Conservation (phyloP, 805 yeast genomes). For the Wickerhamiella allomyrinae region DNA sequence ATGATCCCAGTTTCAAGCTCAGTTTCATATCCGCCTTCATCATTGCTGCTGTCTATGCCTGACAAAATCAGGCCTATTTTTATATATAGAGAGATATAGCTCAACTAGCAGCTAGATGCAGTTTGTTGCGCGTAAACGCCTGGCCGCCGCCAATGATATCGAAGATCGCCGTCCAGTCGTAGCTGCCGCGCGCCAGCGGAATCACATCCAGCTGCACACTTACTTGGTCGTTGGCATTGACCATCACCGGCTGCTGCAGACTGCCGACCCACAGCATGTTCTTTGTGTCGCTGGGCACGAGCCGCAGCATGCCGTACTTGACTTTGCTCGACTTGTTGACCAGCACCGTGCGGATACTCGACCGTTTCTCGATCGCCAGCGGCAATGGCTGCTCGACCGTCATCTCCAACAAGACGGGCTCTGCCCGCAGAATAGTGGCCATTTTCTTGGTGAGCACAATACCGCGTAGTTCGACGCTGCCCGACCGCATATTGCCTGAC, state of each 20-base stretch:
- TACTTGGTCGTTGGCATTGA: slow-evolving; percentile 31
- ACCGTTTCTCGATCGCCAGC: slow-evolving; percentile 35
- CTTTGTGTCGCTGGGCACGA: slow-evolving; percentile 37
- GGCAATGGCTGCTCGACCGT: neutral
- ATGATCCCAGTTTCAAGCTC: slow-evolving; percentile 46
- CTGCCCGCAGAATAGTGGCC: slow-evolving; percentile 35
- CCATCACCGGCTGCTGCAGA: slow-evolving; percentile 40
- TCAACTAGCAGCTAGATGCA: neutral
- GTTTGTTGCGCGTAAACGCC: slow-evolving; percentile 11
- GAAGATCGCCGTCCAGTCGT: slow-evolving; percentile 61
- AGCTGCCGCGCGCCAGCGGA: slow-evolving; percentile 62
- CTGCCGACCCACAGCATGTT: slow-evolving; percentile 60
- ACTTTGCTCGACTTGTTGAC: slow-evolving; percentile 32
- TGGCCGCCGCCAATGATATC: slow-evolving; percentile 28
- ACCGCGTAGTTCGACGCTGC: slow-evolving; percentile 52
- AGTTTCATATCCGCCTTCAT: slow-evolving; percentile 33
- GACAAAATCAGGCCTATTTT: neutral
- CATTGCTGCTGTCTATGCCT: slow-evolving; percentile 18
- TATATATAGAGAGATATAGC: neutral
- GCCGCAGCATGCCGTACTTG: slow-evolving; percentile 45
- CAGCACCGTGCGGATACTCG: slow-evolving; percentile 36
- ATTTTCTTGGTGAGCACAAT: slow-evolving; percentile 47
- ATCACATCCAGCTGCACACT: slow-evolving; percentile 41
- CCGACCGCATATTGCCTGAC: slow-evolving; percentile 30
- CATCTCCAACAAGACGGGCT: slow-evolving; percentile 9